Percentiles rank a stretch among this genome's conserved stretches.
Evolutionary conservation across 305 asterid genomes (phyloP).

Genomic region (Fraxinus floribunda): DNA sequence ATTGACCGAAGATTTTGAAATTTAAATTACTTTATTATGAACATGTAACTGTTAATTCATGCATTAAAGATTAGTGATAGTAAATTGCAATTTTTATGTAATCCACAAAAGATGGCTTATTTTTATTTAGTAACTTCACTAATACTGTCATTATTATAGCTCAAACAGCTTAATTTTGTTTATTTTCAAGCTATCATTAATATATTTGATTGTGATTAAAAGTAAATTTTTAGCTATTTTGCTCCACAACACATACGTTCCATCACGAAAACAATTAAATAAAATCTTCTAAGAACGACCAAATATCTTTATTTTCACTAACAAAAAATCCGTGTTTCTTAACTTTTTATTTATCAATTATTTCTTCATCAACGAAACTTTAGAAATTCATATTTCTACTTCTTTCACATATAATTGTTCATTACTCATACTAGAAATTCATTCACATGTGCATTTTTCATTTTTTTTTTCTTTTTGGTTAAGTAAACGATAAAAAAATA

Average conservation of each 20-base stretch:
- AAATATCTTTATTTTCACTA: background rate
- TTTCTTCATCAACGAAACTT: no score
- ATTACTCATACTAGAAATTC: background rate
- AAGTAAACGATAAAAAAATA: background rate
- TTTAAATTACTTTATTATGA: no score
- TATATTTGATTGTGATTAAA: background rate
- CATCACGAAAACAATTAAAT: background rate
- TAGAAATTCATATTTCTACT: background rate
- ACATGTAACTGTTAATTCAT: no score
- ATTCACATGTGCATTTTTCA: background rate
- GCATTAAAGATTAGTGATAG: no score
- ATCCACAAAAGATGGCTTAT: background rate
- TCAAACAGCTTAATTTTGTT: background rate
- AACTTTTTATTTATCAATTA: background rate
- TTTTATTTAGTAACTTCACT: no score
- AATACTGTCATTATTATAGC: background rate
- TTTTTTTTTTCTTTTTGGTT: background rate
- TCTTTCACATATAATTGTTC: background rate
- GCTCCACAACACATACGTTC: background rate
- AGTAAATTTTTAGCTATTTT: background rate
- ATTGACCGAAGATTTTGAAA: background rate
- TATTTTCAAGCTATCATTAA: background rate
- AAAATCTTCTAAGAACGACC: background rate
- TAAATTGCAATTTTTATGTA: no score
- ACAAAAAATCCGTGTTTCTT: no score